A percentile compares a stretch with the other conserved stretches of the same genome.
These are phyloP conservation scores for Chaetomiaceae sp. DNA, from an alignment of 2,329 filamentous ascomycete species.

Conservation along the genomic window DNA sequence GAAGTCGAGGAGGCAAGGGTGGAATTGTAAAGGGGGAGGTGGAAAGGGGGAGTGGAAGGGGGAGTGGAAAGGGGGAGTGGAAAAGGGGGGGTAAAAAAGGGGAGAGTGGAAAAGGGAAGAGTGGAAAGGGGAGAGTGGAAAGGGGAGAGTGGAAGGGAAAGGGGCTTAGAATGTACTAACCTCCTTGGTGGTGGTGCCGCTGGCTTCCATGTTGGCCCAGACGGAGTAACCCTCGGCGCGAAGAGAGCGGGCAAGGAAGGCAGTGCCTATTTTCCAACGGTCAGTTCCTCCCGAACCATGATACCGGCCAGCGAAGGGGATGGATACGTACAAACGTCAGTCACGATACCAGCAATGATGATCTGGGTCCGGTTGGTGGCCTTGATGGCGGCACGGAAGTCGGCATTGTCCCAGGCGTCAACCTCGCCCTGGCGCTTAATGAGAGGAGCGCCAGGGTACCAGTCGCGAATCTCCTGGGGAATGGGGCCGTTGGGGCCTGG, in stretches of 20 bases:
- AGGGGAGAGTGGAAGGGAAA: not conserved
- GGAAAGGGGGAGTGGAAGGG: not conserved
- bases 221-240: constrained; percentile 67
- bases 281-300: no score
- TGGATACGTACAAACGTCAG: constrained; percentile 61
- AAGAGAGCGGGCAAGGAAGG: constrained; percentile 69
- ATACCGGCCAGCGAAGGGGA: no score
- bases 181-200: constrained; percentile 54
- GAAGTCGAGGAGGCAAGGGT: no score
- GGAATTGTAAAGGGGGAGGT: no score
- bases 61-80: not conserved
- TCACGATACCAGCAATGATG: constrained; percentile 67
- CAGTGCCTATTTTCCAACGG: constrained; percentile 41
- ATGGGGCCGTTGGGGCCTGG: constrained; percentile 65
- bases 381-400: constrained; percentile 61
- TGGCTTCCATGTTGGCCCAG: constrained; percentile 68
- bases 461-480: constrained; percentile 61
- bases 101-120: not conserved
- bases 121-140: not conserved
- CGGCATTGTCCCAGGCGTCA: constrained; percentile 69
- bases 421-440: constrained; percentile 67
- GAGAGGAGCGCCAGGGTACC: constrained; percentile 63
- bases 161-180: constrained; percentile 1
- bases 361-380: constrained; percentile 64
- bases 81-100: not conserved